These are phyloP conservation scores for Melaleuca quinquenervia DNA, from an alignment of 345 rosid species.

Conservation along the genomic window DNA sequence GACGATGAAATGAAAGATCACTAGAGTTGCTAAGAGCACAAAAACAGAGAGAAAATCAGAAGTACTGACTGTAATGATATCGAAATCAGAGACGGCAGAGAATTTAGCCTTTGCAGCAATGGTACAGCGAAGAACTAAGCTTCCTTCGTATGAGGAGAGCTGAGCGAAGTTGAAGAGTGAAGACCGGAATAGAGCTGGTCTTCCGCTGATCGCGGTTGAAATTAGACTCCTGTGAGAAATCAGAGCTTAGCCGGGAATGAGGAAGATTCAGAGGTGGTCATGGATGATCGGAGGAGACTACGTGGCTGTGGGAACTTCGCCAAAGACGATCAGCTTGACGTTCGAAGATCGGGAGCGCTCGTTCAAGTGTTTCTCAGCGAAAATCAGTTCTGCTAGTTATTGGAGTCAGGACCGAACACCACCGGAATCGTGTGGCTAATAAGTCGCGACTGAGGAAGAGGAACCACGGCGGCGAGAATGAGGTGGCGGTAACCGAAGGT, in stretches of 20 bases:
- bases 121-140: neutral
- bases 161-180: neutral
- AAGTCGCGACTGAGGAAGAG: too few species aligned
- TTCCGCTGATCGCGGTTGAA: too few species aligned
- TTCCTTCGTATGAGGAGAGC: neutral
- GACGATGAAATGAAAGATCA: neutral
- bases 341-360: neutral
- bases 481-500: too few species aligned
- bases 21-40: neutral
- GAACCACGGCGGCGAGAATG: too few species aligned
- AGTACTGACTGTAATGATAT: neutral
- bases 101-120: neutral
- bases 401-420: too few species aligned
- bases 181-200: neutral
- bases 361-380: neutral
- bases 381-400: too few species aligned
- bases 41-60: neutral
- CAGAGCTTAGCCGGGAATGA: too few species aligned
- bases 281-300: neutral
- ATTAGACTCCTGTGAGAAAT: too few species aligned
- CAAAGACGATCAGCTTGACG: neutral
- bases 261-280: too few species aligned
- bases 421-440: too few species aligned
- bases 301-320: neutral
- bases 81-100: neutral